Percentiles rank a stretch among this genome's conserved stretches.
Evolutionary conservation across 805 yeast species (phyloP).

Genomic region (Kuraishia capsulata): DNA sequence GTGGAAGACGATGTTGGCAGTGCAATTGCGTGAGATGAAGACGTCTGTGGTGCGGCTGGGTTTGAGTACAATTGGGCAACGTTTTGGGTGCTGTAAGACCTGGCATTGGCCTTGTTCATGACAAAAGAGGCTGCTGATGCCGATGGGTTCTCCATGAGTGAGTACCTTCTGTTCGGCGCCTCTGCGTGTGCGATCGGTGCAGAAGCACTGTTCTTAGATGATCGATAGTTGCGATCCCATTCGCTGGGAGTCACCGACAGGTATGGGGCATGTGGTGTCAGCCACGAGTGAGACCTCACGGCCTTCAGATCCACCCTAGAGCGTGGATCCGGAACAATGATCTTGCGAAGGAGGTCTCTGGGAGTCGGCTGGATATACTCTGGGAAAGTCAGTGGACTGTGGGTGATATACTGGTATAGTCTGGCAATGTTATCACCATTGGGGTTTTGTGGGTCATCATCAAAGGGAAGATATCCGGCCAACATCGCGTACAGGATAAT

Average conservation of each 20-base stretch:
- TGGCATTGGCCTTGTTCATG: conserved; percentile 21
- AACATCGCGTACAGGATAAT: conserved; percentile 93
- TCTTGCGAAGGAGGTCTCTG: conserved; percentile 78
- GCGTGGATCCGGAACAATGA: conserved; percentile 77
- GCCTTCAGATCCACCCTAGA: conserved; percentile 61
- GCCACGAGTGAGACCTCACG: conserved; percentile 80
- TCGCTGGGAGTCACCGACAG: conserved; percentile 79
- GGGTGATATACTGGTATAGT: conserved; percentile 84
- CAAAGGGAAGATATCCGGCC: conserved; percentile 95
- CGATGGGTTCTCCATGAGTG: conserved; percentile 35
- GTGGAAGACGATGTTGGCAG: conserved; percentile 21
- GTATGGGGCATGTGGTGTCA: conserved; percentile 74
- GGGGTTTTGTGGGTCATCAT: conserved; percentile 94
- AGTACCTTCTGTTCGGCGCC: conserved; percentile 25
- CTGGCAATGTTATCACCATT: conserved; percentile 92
- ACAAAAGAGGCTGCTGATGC: conserved; percentile 27
- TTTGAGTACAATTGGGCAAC: conserved; percentile 32
- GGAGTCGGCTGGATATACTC: conserved; percentile 88
- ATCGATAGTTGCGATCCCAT: conserved; percentile 67
- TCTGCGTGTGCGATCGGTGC: conserved; percentile 9
- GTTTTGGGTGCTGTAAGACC: conserved; percentile 30
- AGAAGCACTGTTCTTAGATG: conserved; percentile 18
- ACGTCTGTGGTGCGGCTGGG: conserved; percentile 63
- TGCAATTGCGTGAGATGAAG: conserved; percentile 51
- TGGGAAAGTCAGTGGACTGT: conserved; percentile 89